These are phyloP conservation scores for Thymus quinquecostatus DNA, from an alignment of 257 asterid genomes.

Conservation along the genomic window DNA sequence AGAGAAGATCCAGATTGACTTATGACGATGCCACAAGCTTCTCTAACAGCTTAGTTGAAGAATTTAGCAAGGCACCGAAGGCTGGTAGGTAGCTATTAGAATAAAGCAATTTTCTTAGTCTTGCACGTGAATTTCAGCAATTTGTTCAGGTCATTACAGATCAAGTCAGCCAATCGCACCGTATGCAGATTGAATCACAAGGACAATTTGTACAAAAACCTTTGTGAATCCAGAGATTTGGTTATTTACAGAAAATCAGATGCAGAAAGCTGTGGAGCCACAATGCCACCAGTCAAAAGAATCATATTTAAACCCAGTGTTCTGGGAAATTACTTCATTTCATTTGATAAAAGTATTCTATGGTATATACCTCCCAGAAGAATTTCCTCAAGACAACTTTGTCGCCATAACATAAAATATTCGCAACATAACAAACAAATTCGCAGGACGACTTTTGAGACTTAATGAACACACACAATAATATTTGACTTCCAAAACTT, in stretches of 20 bases:
- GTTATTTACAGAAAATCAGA: conserved; percentile 4
- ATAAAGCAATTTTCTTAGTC: not conserved
- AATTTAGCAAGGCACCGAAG: not conserved
- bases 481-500: conserved; percentile 3
- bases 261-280: conserved; percentile 23
- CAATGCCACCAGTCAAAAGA: conserved; percentile 4
- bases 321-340: too few relatives aligned
- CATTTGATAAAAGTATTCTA: not conserved
- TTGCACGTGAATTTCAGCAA: not conserved
- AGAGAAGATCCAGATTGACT: conserved; percentile 3
- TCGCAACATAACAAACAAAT: not conserved
- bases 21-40: not conserved
- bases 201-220: not conserved
- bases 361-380: not conserved
- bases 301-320: not conserved
- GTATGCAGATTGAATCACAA: conserved; percentile 20
- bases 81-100: conserved; percentile 1
- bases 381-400: conserved; percentile 20
- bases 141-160: not conserved
- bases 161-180: not conserved
- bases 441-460: conserved; percentile 22
- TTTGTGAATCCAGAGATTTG: not conserved
- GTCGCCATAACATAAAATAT: not conserved
- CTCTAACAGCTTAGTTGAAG: conserved; percentile 12
- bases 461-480: conserved; percentile 5